Evolutionary conservation across 2,329 filamentous ascomycete species (phyloP), one percentile per base, ranked within the genome.

Genomic region (Xylariales sp.): DNA sequence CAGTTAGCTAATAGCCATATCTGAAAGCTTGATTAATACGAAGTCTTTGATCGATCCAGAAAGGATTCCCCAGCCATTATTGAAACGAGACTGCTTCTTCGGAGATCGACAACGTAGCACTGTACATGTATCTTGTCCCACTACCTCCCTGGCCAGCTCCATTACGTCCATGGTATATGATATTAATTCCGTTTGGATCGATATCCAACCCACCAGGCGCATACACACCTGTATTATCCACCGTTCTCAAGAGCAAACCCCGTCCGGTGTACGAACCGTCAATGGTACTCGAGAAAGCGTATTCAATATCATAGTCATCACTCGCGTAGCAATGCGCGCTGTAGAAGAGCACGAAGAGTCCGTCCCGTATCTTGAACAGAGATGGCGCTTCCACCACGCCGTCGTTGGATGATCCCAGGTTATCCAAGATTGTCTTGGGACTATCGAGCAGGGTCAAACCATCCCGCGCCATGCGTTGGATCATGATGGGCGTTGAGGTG

Each of bases 221-320:
- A 40, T 46, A 60, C 14, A 60, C 45, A 15, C 55, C 55, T 32
- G 42, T 46, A 35, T 54, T 52, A n/a, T 56, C 52, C 2, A 45
- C 54, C 11, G 56, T 54, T 10, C 53, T 53, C 25, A 60, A 44
- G 15, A 60, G 48, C 29, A 57, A 51, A n/a, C 56, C 56, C 24
- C 56, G 53, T 40, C 54, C 53, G 3, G 44, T 46, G 45, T 59
- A 59, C 11, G 43, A 28, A 15, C 57, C 56, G 40, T 57, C 51
- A 24, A 60, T 56, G 2, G 53, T 58, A 42, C 44, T 53, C 12
- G 56, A 58, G 38, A 53, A 59, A 3, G 57, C 57, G 39, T 58
- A 58, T 38, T 60, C 55, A 47, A 59, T 53, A 12, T 59, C 57
- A 42, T 59, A 60, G 47, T 60, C 55, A 39, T 60, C 57, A 44